Base-by-base conservation (phyloP, 2,329 filamentous ascomycete species). In the Monosporascus sp. region DNA sequence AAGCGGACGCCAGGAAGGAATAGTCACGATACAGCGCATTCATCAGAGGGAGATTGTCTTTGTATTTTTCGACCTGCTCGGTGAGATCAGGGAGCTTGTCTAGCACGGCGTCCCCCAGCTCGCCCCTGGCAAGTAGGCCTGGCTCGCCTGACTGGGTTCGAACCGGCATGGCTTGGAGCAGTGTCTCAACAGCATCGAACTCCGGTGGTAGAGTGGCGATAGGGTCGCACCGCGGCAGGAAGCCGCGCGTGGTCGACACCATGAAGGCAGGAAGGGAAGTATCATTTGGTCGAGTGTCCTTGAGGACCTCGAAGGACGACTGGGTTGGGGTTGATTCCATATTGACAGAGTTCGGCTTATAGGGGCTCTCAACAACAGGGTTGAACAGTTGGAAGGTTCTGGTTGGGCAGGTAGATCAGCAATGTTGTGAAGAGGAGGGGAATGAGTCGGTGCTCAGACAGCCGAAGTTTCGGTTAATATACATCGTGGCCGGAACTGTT, bases 11-110 rank as follows among this genome's bases (percentile, higher is more conserved):
- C 31, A 96, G 74, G 77, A 96, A 97, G 15, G 88, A 89, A 70
- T 96, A 97, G 74, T 97, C 92, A 20, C 92, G 81, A 70, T 96
- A 96, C 48, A 95, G 74, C 36, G 91, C 91, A 64, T 92, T 94
- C 77, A 95, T 85, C 54, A 90, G 74, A 17, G 87, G 87, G 39
- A 93, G 78, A 71, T 96, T 86, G 56, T 85, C 75, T 62, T 81
- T 77, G 61, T 88, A 87, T 70, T 83, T 83, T 64, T 94, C 87
- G 53, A 96, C 80, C 60, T 82, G 78, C 5, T 77, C 77, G 1
- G 87, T 89, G 48, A 96, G 77, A 70, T 96, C 89, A 17, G 89
- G 87, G 48, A 97, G 80, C 57, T 85, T 83, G n/a, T 76, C 75
- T 58, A 87, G 74, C 46, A 96, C 84, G n/a, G 83, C 81, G 39